Conservation (phyloP, 2,329 filamentous ascomycete genomes). For the Ophiostoma tasmaniense region DNA sequence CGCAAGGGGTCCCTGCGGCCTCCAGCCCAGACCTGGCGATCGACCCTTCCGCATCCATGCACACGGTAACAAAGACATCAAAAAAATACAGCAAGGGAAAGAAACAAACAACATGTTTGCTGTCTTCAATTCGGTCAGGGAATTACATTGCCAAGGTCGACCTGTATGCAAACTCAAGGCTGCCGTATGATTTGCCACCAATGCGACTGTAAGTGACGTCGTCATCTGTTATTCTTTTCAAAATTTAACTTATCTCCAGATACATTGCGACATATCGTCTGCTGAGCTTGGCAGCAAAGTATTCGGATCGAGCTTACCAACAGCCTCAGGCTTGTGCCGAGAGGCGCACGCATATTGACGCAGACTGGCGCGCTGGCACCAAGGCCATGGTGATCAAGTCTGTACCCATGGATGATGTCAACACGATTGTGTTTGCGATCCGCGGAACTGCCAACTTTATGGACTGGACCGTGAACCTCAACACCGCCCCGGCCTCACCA, state of each 20-base stretch:
- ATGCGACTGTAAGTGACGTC: constrained; percentile 49
- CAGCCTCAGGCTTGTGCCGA: constrained; percentile 50
- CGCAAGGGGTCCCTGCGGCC: not conserved
- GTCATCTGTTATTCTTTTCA: not conserved
- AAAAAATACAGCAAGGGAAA: not conserved
- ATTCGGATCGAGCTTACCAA: constrained; percentile 66
- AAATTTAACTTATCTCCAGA: constrained; percentile 29
- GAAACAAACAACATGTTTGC: constrained; percentile 24
- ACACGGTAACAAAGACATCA: not conserved
- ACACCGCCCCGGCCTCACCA: constrained; percentile 58
- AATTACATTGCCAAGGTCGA: constrained; percentile 70
- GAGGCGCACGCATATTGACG: constrained; percentile 58
- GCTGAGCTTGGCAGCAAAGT: constrained; percentile 68
- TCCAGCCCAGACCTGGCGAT: not conserved
- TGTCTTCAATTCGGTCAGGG: constrained; percentile 34
- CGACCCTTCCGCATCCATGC: not conserved
- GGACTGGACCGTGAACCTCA: constrained; percentile 81
- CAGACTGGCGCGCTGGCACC: constrained; percentile 64
- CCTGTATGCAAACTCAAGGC: constrained; percentile 65
- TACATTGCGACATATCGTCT: constrained; percentile 67
- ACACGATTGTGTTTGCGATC: constrained; percentile 76
- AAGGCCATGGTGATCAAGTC: constrained; percentile 83
- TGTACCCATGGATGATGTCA: constrained; percentile 66
- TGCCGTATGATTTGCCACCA: constrained; percentile 58
- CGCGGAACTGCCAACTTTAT: constrained; percentile 71